Evolutionary conservation across 1,139 yeast genomes (phyloP).

Genomic region (Blastobotrys persicus): DNA sequence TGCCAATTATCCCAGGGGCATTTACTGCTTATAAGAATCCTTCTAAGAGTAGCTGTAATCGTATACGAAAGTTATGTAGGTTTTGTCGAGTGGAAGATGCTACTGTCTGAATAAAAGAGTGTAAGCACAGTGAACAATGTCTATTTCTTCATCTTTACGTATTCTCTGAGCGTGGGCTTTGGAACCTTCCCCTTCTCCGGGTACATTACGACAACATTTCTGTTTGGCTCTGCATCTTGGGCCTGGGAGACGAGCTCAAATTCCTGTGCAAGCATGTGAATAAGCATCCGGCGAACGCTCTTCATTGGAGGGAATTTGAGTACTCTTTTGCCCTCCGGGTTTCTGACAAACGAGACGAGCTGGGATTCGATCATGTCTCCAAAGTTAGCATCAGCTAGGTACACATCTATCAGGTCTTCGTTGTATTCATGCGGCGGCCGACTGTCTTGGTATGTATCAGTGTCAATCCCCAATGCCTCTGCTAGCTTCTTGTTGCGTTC

Average conservation of each 20-base stretch:
- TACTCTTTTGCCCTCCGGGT: slow-evolving; percentile 36
- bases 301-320: slow-evolving; percentile 74
- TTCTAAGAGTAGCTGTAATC: no score
- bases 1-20: no score
- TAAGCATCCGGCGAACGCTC: slow-evolving; percentile 62
- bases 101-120: no score
- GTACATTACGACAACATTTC: slow-evolving; percentile 58
- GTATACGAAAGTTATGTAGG: no score
- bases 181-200: slow-evolving; percentile 22
- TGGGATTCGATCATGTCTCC: slow-evolving; percentile 51
- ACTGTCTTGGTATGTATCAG: slow-evolving; percentile 16
- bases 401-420: slow-evolving; percentile 30
- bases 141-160: background rate
- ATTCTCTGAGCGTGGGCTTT: slow-evolving; percentile 19
- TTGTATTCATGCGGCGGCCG: slow-evolving; percentile 26
- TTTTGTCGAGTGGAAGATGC: no score
- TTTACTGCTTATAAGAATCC: no score
- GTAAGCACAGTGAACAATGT: no score
- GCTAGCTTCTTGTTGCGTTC: slow-evolving; percentile 62
- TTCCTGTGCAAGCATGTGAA: slow-evolving; percentile 63
- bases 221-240: slow-evolving; percentile 76
- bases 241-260: slow-evolving; percentile 65
- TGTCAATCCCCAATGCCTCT: slow-evolving; percentile 53
- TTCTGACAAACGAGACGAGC: slow-evolving; percentile 49
- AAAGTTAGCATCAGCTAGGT: slow-evolving; percentile 34